Evolutionary conservation across 73 alveolate species (phyloP).

Genomic region (Paramecium primaurelia): DNA sequence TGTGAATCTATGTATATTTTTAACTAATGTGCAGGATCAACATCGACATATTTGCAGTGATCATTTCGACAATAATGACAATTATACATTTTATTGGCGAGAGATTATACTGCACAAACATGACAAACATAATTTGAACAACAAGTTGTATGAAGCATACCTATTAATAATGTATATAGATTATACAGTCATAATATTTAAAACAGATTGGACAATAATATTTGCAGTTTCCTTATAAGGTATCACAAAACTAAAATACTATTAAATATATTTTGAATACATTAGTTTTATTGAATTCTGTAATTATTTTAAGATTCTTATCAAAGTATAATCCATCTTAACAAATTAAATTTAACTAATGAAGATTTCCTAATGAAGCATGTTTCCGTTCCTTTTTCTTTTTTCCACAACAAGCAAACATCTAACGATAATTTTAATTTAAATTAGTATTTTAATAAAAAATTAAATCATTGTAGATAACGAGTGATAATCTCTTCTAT

Average conservation of each 20-base stretch:
- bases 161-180: background rate
- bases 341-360: constrained; percentile 6
- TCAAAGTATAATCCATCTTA: constrained; percentile 29
- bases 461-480: background rate
- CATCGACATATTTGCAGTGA: constrained; percentile 13
- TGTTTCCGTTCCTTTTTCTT: background rate
- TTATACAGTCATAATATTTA: constrained; percentile 5
- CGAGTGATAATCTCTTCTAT: background rate
- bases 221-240: background rate
- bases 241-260: background rate
- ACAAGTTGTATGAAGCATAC: background rate
- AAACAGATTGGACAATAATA: constrained; percentile 37
- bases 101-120: constrained; percentile 17
- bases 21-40: background rate
- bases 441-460: background rate
- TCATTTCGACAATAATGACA: constrained; percentile 38
- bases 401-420: constrained; percentile 21
- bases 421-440: constrained; percentile 2
- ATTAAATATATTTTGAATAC: background rate
- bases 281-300: constrained; percentile 32
- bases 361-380: background rate
- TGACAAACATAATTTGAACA: constrained; percentile 14
- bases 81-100: background rate
- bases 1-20: constrained; percentile 13
- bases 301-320: constrained; percentile 21